Conservation (phyloP, 345 rosid genomes). For the Citrus medica region DNA sequence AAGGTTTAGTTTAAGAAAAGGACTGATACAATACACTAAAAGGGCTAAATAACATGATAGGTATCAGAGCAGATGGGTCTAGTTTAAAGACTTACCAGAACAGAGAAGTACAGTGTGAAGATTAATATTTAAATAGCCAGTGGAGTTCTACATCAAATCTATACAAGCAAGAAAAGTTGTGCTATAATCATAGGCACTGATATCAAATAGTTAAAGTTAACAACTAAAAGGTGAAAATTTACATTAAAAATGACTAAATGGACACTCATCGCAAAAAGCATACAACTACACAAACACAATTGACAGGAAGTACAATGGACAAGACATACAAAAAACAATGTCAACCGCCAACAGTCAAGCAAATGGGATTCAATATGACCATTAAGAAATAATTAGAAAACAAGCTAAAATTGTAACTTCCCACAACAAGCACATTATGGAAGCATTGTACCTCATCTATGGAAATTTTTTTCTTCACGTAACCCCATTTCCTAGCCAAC, state of each 20-base stretch:
- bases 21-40: conserved; percentile 12
- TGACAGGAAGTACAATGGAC: neutral
- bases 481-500: conserved; percentile 98
- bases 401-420: neutral
- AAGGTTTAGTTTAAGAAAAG: neutral
- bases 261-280: neutral
- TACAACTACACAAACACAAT: too few relatives aligned
- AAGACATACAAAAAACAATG: neutral
- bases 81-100: neutral
- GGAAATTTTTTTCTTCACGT: conserved; percentile 69
- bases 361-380: neutral
- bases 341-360: neutral
- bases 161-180: neutral
- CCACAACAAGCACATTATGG: neutral
- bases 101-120: neutral
- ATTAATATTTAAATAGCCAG: neutral
- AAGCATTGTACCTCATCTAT: conserved; percentile 57
- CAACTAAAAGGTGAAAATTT: neutral
- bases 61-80: neutral
- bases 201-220: neutral
- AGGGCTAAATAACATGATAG: neutral
- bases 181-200: neutral
- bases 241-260: neutral
- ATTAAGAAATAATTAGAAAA: neutral
- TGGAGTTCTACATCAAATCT: neutral